Percentiles rank a stretch among this genome's conserved stretches.
phyloP scores from a whole-genome alignment of 2,329 filamentous ascomycete species.

The Pseudopyricularia cyperi region DNA sequence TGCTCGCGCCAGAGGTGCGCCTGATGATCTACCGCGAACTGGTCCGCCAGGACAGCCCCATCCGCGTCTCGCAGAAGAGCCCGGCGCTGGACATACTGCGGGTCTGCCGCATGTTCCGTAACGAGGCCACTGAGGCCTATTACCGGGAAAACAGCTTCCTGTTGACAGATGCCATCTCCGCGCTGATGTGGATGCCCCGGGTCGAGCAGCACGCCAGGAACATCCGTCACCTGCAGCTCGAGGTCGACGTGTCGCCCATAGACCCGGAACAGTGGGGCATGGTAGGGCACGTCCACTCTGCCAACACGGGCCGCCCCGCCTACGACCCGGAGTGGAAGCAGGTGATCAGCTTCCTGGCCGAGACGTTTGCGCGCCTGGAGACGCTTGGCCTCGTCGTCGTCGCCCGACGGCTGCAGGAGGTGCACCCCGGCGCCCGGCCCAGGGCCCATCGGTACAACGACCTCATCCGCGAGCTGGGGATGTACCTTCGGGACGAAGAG shows the following conservation, averaged over 20 bases:
- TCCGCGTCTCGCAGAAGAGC: neutral
- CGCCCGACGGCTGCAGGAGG: neutral
- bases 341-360: neutral
- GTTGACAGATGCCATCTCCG: neutral
- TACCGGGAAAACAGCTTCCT: constrained; percentile 2
- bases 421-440: neutral
- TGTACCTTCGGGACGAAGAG: neutral
- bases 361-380: neutral
- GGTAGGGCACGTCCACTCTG: neutral
- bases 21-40: neutral
- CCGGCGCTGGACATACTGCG: neutral
- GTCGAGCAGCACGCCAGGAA: neutral
- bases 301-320: neutral
- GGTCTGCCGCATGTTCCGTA: neutral
- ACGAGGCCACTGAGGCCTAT: neutral
- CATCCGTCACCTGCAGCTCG: neutral
- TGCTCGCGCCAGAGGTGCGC: neutral
- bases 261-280: neutral
- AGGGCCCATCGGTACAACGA: neutral
- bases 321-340: constrained; percentile 1
- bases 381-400: constrained; percentile 1
- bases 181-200: neutral
- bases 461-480: neutral
- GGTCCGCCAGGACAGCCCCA: neutral
- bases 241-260: neutral